Evolutionary conservation across 2,329 filamentous ascomycete species (phyloP).

Genomic region (Amylocarpus encephaloides): DNA sequence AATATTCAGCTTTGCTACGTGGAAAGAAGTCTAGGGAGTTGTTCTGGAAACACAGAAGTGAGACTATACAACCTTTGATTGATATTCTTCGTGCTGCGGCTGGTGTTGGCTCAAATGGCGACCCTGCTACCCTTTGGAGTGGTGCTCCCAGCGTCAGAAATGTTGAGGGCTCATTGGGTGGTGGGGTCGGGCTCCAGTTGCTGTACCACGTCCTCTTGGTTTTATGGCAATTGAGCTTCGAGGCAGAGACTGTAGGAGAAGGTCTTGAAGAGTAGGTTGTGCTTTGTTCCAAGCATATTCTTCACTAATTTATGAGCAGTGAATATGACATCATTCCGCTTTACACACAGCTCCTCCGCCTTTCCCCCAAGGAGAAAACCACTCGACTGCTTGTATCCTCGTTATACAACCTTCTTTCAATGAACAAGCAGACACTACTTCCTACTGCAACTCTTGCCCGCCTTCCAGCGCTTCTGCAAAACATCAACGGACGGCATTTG

Average conservation of each 20-base stretch:
- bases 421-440: constrained; percentile 65
- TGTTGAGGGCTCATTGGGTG: constrained; percentile 58
- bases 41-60: constrained; percentile 86
- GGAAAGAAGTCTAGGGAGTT: constrained; percentile 66
- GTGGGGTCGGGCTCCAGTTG: constrained; percentile 84
- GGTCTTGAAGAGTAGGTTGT: constrained; percentile 77
- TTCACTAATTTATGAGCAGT: constrained; percentile 43
- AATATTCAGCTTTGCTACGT: constrained; percentile 79
- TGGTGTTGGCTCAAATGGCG: constrained; percentile 60
- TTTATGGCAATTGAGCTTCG: constrained; percentile 95
- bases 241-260: constrained; percentile 64
- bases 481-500: constrained; percentile 55
- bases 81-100: constrained; percentile 77
- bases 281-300: not conserved
- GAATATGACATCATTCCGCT: constrained; percentile 89
- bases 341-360: constrained; percentile 83
- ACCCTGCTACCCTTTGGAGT: constrained; percentile 55
- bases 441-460: constrained; percentile 82
- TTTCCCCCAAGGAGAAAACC: constrained; percentile 97
- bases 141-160: constrained; percentile 49
- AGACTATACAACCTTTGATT: constrained; percentile 76
- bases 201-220: constrained; percentile 91
- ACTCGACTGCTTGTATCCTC: constrained; percentile 87
- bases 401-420: constrained; percentile 73
- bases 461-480: constrained; percentile 62